phyloP scores from a whole-genome alignment of 306 rosid species.

The Rosa rugosa region DNA sequence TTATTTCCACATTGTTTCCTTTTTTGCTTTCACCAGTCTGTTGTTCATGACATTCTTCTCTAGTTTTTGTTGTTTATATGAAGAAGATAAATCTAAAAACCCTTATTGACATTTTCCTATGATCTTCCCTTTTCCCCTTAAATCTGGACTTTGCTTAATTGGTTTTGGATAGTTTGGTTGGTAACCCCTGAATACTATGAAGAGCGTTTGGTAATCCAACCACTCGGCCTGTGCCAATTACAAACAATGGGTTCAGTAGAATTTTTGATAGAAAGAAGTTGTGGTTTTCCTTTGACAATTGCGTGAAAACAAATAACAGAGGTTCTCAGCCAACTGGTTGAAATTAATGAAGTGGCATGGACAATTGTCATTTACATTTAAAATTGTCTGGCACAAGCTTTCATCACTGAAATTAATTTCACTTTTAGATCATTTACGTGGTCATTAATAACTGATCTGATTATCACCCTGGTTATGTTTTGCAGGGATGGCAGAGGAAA shows the following conservation, averaged over 20 bases:
- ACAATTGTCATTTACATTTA: not conserved
- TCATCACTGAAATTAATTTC: too few species aligned
- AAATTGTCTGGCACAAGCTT: not conserved
- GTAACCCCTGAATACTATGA: too few species aligned
- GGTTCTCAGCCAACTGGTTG: not conserved
- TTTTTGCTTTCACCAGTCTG: not conserved
- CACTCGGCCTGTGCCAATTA: too few species aligned
- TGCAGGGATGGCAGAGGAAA: conserved; percentile 97
- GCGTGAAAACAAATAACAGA: not conserved
- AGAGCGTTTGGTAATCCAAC: too few species aligned
- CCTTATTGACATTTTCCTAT: not conserved
- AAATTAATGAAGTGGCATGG: not conserved
- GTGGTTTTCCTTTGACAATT: not conserved
- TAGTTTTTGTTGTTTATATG: not conserved
- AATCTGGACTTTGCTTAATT: not conserved
- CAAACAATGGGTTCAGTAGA: too few species aligned
- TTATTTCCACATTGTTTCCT: not conserved
- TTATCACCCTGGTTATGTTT: conserved; percentile 6
- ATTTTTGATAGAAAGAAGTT: too few species aligned
- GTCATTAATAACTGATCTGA: not conserved
- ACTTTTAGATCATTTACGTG: too few species aligned
- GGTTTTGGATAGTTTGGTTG: not conserved
- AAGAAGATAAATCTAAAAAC: not conserved
- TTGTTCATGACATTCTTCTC: not conserved
- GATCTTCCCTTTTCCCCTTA: not conserved